Conservation (phyloP, 805 yeast genomes). For the Candida adriatica region DNA sequence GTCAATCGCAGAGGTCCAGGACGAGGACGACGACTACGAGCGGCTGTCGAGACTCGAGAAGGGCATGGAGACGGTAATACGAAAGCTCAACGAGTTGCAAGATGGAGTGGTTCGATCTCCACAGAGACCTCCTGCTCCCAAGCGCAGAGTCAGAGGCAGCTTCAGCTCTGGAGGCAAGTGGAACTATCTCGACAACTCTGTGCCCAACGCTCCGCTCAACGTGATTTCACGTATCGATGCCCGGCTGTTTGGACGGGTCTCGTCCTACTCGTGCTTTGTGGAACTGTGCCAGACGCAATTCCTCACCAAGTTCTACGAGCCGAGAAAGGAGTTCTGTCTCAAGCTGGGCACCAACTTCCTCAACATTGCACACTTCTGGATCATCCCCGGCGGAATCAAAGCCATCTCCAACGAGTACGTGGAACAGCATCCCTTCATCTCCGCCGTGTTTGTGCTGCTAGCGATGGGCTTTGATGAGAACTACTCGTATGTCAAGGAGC, state of each 20-base stretch:
- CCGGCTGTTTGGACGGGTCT: constrained; percentile 29
- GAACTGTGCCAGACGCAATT: constrained; percentile 36
- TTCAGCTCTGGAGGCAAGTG: constrained; percentile 10
- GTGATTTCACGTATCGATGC: constrained; percentile 32
- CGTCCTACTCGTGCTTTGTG: constrained; percentile 25
- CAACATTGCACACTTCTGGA: constrained; percentile 52
- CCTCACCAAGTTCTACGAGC: constrained; percentile 34
- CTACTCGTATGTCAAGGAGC: constrained; percentile 40
- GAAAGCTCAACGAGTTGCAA: constrained; percentile 15
- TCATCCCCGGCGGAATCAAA: constrained; percentile 54
- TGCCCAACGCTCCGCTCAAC: constrained; percentile 29
- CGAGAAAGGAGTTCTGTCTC: constrained; percentile 37
- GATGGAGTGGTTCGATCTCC: no score
- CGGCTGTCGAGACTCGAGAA: constrained; percentile 9
- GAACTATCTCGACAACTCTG: constrained; percentile 22
- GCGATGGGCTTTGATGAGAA: constrained; percentile 54
- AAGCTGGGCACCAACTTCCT: constrained; percentile 41
- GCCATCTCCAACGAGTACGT: constrained; percentile 40
- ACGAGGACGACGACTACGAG: constrained; percentile 3
- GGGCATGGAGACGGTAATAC: constrained; percentile 22
- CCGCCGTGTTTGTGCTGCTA: constrained; percentile 38
- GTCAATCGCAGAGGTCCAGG: constrained; percentile 10
- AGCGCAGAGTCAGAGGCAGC: constrained; percentile 7
- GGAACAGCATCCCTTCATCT: constrained; percentile 43
- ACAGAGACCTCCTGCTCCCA: no score